Base-by-base conservation (phyloP, 2,329 filamentous ascomycete genomes). In the Pseudogymnoascus sp. region DNA sequence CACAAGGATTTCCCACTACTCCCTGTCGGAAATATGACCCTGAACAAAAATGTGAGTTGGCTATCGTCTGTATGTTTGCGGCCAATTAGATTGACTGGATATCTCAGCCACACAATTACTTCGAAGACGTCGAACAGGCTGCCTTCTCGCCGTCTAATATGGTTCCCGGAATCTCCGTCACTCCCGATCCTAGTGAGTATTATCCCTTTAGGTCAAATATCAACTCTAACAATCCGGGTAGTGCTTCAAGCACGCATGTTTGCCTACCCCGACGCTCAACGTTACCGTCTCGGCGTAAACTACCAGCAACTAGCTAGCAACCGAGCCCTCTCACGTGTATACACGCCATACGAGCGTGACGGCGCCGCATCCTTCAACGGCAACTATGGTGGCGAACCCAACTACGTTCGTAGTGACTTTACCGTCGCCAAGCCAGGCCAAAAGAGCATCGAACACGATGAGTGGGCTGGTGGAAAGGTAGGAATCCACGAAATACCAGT, bases 41-140 rank as follows among this genome's bases (percentile, higher is more conserved):
- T 86, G 10, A 80, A 83, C 67, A 73, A 74, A 60, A 84, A 84
- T 65, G 76, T 77, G 65, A 64, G 68, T 63, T 16, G 4, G 6
- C 10, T 16, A n/a, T 6, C 25, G 10, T 18, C 7, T 42, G 14
- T 38, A 38, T 6, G 7, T 38, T 38, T 38, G 37, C 37, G 5
- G 46, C 16, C 8, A 16, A 25, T 56, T 25, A 56, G 12, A 21
- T 10, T 25, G 14, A 25, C 46, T 38, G 37, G n/a, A n/a, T 38
- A 16, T 21, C 7, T 14, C 11, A 46, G 78, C 64, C 81, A 1
- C 74, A 82, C 62, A 89, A 90, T 75, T 89, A 89, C 76, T 89
- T 89, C 69, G 79, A 82, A 56, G 87, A 91, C 70, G 82, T 88
- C 56, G 87, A 90, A 72, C 86, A 89, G 74, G 82, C 84, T 0